These are phyloP conservation scores for Trypanosoma lewisi DNA, from an alignment of 208 protist species.

Conservation along the genomic window DNA sequence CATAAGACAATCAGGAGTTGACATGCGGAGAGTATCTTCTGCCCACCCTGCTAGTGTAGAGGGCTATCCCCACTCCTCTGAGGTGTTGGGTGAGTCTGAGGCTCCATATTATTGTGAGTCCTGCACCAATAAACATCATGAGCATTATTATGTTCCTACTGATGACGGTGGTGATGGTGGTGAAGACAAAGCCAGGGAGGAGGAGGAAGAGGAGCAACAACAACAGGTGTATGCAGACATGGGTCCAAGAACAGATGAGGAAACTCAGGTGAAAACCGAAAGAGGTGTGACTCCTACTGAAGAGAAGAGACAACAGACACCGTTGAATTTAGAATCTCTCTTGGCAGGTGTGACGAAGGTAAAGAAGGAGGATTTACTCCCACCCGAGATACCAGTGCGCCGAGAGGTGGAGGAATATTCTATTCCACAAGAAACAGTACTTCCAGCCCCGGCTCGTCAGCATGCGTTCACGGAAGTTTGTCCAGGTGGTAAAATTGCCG, in stretches of 20 bases:
- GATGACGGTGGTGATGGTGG: too few relatives aligned
- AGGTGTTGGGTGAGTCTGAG: neutral
- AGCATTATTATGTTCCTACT: neutral
- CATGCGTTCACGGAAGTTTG: slow-evolving; percentile 1
- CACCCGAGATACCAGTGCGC: neutral
- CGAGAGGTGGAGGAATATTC: neutral
- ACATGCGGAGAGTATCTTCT: neutral
- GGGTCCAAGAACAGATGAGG: too few relatives aligned
- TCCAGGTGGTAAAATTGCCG: slow-evolving; percentile 6
- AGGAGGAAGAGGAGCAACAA: too few relatives aligned
- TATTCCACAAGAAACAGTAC: neutral
- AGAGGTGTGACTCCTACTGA: too few relatives aligned
- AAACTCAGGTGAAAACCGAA: too few relatives aligned
- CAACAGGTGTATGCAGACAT: too few relatives aligned
- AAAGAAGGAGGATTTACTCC: neutral
- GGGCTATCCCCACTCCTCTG: neutral
- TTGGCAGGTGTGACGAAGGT: neutral
- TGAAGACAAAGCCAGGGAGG: neutral
- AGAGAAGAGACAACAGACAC: too few relatives aligned
- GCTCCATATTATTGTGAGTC: neutral
- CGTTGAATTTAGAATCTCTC: neutral
- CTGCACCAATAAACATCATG: neutral
- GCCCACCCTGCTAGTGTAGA: neutral
- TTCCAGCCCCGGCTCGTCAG: neutral
- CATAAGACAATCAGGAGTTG: neutral